Evolutionary conservation across 352 stramenopile species (phyloP).

Genomic region (Phytophthora capsici): DNA sequence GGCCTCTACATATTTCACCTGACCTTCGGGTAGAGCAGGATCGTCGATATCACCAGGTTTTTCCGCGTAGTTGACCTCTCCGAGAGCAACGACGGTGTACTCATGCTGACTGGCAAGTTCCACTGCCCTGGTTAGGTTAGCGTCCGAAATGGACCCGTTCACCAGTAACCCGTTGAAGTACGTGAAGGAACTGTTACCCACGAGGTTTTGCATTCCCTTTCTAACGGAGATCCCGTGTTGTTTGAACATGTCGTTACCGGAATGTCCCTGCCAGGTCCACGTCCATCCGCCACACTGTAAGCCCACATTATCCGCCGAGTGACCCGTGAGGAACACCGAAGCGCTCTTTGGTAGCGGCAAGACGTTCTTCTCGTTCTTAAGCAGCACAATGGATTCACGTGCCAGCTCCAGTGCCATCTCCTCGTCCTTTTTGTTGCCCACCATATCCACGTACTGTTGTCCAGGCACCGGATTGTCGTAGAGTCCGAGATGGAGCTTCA

Average conservation of each 20-base stretch:
- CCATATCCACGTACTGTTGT: slow-evolving; percentile 36
- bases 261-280: slow-evolving; percentile 76
- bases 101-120: slow-evolving; percentile 11
- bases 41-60: slow-evolving; percentile 76
- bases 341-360: slow-evolving; percentile 45
- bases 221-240: slow-evolving; percentile 57
- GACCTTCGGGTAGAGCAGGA: slow-evolving; percentile 53
- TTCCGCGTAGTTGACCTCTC: slow-evolving; percentile 59
- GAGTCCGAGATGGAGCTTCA: slow-evolving; percentile 71
- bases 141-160: slow-evolving; percentile 13
- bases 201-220: slow-evolving; percentile 25
- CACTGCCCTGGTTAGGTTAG: neutral
- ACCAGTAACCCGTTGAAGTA: slow-evolving; percentile 57
- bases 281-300: slow-evolving; percentile 77
- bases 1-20: slow-evolving; percentile 68
- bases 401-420: slow-evolving; percentile 55
- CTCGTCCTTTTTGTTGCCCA: slow-evolving; percentile 52
- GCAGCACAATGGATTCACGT: slow-evolving; percentile 72
- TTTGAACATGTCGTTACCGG: slow-evolving; percentile 51
- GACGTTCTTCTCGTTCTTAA: slow-evolving; percentile 68
- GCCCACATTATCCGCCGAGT: slow-evolving; percentile 60
- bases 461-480: slow-evolving; percentile 65
- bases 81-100: slow-evolving; percentile 72
- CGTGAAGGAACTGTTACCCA: slow-evolving; percentile 30
- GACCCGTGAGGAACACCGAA: slow-evolving; percentile 65